phyloP scores from a whole-genome alignment of 768 basidiomycete genomes.

The Russula dissimulans region DNA sequence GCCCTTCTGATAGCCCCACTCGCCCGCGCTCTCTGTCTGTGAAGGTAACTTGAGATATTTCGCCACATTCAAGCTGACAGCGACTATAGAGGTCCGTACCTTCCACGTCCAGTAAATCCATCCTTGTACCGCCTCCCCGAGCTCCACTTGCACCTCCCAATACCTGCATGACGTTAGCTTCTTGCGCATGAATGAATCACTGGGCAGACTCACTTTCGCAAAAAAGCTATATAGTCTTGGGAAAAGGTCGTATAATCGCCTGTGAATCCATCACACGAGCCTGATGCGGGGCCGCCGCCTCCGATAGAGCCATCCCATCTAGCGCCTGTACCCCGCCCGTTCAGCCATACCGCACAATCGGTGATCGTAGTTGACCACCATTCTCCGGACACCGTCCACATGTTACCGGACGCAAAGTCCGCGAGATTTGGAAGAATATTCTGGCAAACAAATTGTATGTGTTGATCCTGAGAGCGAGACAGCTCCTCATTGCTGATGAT shows the following conservation, averaged over 20 bases:
- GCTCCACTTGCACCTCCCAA: slow-evolving; percentile 71
- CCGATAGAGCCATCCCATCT: slow-evolving; percentile 57
- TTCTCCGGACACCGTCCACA: slow-evolving; percentile 75
- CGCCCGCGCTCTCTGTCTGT: slow-evolving; percentile 58
- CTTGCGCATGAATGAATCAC: not conserved
- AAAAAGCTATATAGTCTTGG: slow-evolving; percentile 49
- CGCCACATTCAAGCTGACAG: not conserved
- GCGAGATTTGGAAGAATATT: slow-evolving; percentile 35
- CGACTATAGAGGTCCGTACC: slow-evolving; percentile 29
- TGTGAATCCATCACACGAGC: slow-evolving; percentile 53
- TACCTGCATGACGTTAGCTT: slow-evolving; percentile 35
- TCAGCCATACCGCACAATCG: slow-evolving; percentile 73
- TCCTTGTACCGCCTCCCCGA: slow-evolving; percentile 62
- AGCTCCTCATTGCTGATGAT: slow-evolving; percentile 56
- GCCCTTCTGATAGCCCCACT: slow-evolving; percentile 71
- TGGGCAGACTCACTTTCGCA: slow-evolving; percentile 43
- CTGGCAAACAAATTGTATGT: slow-evolving; percentile 55
- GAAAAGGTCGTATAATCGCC: slow-evolving; percentile 53
- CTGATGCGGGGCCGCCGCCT: slow-evolving; percentile 39
- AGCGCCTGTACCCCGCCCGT: slow-evolving; percentile 62
- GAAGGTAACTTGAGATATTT: not conserved
- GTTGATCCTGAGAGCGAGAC: slow-evolving; percentile 43
- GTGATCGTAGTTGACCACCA: slow-evolving; percentile 69
- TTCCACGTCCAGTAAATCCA: slow-evolving; percentile 81
- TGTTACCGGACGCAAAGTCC: slow-evolving; percentile 40